phyloP scores from a whole-genome alignment of 2,329 filamentous ascomycete species.

The Colletotrichum neosansevieriae region DNA sequence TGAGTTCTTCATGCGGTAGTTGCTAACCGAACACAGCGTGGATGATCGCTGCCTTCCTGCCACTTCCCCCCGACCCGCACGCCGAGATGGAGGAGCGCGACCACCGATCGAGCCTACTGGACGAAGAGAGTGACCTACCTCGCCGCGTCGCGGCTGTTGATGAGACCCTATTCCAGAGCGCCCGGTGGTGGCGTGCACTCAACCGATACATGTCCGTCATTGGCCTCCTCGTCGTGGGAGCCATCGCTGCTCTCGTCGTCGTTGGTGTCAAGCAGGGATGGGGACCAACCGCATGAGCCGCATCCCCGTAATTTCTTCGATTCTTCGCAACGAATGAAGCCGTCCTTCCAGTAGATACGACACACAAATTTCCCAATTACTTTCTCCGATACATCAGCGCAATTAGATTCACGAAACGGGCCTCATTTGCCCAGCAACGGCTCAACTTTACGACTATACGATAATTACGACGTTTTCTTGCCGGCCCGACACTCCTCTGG shows the following conservation, averaged over 20 bases:
- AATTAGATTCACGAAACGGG: constrained; percentile 30
- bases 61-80: constrained; percentile 71
- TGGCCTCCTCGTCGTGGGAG: constrained; percentile 66
- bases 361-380: not conserved
- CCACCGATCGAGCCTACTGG: constrained; percentile 55
- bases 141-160: constrained; percentile 52
- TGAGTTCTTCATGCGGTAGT: constrained; percentile 41
- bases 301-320: too few species aligned
- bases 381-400: constrained; percentile 10
- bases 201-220: constrained; percentile 70
- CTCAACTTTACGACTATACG: constrained; percentile 37
- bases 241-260: constrained; percentile 63
- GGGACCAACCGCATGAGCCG: constrained; percentile 45
- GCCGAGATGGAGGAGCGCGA: constrained; percentile 63
- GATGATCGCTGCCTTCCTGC: constrained; percentile 83
- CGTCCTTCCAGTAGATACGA: not conserved
- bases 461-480: constrained; percentile 17
- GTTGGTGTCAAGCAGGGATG: constrained; percentile 65
- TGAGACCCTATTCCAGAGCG: constrained; percentile 63
- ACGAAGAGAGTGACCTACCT: constrained; percentile 51
- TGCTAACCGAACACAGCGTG: constrained; percentile 65
- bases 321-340: too few species aligned
- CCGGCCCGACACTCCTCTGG: not conserved
- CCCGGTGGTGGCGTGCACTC: constrained; percentile 70
- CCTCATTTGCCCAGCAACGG: constrained; percentile 19